Conservation (phyloP, 164 flowering plant genomes). For the Berberis thunbergii region DNA sequence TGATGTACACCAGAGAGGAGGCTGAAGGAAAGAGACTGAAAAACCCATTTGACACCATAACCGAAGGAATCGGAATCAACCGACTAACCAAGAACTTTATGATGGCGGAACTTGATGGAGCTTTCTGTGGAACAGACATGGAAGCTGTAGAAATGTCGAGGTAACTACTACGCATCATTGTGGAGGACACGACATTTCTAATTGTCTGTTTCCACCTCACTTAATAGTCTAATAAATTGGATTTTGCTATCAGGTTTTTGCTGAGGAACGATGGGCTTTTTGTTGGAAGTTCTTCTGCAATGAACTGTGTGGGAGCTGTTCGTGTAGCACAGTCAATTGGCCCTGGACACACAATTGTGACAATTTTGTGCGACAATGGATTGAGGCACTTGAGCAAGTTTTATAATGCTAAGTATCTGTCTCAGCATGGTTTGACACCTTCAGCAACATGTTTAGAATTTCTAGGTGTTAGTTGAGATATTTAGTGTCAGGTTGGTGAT, state of each 20-base stretch:
- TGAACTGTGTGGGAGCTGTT: slow-evolving; percentile 98
- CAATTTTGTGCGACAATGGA: slow-evolving; percentile 88
- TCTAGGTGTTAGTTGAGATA: slow-evolving; percentile 23
- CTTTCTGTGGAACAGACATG: slow-evolving; percentile 74
- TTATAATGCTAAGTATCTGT: slow-evolving; percentile 47
- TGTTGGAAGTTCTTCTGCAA: slow-evolving; percentile 96
- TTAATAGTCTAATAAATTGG: background rate
- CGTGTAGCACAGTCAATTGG: slow-evolving; percentile 70
- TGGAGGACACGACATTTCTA: no score
- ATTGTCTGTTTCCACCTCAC: no score
- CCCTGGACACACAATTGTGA: slow-evolving; percentile 87
- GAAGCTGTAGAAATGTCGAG: slow-evolving; percentile 99
- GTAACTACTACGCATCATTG: slow-evolving; percentile 16
- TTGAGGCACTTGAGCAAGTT: slow-evolving; percentile 94
- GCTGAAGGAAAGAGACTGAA: slow-evolving; percentile 90
- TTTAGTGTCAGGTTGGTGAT: background rate
- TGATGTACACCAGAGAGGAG: slow-evolving; percentile 91
- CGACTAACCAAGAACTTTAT: slow-evolving; percentile 73
- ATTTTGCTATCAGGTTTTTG: slow-evolving; percentile 51
- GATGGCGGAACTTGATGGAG: slow-evolving; percentile 88
- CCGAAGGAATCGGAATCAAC: slow-evolving; percentile 98
- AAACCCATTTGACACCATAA: slow-evolving; percentile 95
- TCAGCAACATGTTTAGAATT: slow-evolving; percentile 66
- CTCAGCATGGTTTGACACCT: slow-evolving; percentile 62
- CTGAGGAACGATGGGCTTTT: slow-evolving; percentile 90